phyloP scores from a whole-genome alignment of 768 basidiomycete genomes.

The Termitomyces eurrhizus region DNA sequence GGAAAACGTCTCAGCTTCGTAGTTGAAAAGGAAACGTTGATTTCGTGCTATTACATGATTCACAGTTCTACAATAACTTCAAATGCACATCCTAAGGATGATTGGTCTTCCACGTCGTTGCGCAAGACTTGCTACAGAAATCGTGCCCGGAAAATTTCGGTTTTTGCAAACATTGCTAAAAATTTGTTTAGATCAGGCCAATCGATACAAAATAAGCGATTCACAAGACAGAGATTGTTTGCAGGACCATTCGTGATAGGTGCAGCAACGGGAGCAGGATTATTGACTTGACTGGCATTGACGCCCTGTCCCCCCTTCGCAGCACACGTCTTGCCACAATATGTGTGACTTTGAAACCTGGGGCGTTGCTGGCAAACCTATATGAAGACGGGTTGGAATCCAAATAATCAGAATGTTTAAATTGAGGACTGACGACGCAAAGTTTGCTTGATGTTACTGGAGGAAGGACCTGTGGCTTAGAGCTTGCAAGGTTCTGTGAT shows the following conservation, averaged over 20 bases:
- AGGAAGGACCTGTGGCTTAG: not conserved
- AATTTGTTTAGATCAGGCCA: not conserved
- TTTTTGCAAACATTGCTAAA: not conserved
- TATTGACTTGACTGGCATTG: not conserved
- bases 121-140: constrained; percentile 1
- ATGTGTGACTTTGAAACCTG: not conserved
- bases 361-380: constrained; percentile 1
- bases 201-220: not conserved
- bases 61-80: not conserved
- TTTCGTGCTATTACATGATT: not conserved
- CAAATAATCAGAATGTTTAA: not conserved
- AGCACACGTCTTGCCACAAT: constrained; percentile 58
- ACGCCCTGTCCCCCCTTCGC: not conserved
- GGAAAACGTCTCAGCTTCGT: not conserved
- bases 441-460: not conserved
- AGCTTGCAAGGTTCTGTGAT: not conserved
- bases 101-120: not conserved
- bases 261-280: not conserved
- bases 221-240: not conserved
- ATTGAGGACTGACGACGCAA: not conserved
- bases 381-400: not conserved
- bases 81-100: not conserved
- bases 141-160: not conserved
- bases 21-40: not conserved
- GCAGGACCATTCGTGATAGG: not conserved